Percentiles rank a stretch among this genome's conserved stretches.
Conservation (phyloP, 1,139 yeast genomes). For the Geotrichum klebahnii region DNA sequence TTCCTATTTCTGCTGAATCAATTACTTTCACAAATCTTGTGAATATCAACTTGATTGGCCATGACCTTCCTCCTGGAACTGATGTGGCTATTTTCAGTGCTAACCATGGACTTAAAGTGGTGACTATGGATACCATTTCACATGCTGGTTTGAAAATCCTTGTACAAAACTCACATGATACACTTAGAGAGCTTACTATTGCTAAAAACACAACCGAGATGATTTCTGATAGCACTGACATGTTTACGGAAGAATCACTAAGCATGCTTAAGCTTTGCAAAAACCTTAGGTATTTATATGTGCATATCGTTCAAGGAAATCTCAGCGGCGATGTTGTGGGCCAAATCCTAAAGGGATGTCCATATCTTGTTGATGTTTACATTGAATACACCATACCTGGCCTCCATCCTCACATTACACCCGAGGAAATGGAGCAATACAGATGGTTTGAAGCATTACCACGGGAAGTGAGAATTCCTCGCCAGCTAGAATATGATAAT, state of each 20-base stretch:
- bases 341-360: neutral
- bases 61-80: conserved; percentile 5
- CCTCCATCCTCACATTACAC: neutral
- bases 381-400: conserved; percentile 7
- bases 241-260: neutral
- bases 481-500: neutral
- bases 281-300: conserved; percentile 3
- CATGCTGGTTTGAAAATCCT: conserved; percentile 1
- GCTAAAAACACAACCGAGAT: conserved; percentile 1
- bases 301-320: neutral
- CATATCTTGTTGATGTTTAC: neutral
- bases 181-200: conserved; percentile 5
- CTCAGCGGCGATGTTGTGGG: neutral
- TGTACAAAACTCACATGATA: neutral
- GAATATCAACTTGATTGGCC: conserved; percentile 6
- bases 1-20: neutral
- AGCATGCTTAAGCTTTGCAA: neutral
- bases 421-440: neutral
- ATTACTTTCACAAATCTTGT: neutral
- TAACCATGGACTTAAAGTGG: neutral
- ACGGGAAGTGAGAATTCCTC: neutral
- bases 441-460: conserved; percentile 2
- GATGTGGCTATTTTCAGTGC: conserved; percentile 3
- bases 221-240: neutral
- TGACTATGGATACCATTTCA: conserved; percentile 8